Percentiles rank a stretch among this genome's conserved stretches.
Conservation (phyloP, 345 rosid genomes). For the Citrus cavaleriei region DNA sequence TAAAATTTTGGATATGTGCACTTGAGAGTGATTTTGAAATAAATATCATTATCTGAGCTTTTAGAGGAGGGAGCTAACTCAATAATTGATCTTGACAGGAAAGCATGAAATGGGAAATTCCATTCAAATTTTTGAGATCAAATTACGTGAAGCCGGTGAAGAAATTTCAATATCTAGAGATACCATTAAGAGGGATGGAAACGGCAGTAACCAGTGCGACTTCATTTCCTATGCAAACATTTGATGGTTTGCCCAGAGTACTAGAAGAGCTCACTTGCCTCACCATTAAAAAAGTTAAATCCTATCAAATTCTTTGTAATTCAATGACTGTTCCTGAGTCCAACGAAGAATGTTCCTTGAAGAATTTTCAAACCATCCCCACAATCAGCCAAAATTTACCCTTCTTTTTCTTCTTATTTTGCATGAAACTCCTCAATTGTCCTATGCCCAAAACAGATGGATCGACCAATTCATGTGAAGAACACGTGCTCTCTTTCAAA, state of each 20-base stretch:
- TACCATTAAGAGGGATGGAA: conserved; percentile 75
- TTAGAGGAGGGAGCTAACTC: too few relatives aligned
- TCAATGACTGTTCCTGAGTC: conserved; percentile 56
- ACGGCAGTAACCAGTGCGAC: conserved; percentile 43
- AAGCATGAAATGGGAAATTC: conserved; percentile 78
- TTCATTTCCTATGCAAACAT: conserved; percentile 34
- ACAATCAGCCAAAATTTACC: conserved; percentile 46
- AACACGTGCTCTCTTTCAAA: conserved; percentile 26
- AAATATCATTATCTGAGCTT: too few relatives aligned
- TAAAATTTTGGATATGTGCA: too few relatives aligned
- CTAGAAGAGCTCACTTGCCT: conserved; percentile 42
- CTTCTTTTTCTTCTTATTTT: conserved; percentile 73
- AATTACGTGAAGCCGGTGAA: conserved; percentile 36
- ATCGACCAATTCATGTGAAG: background rate
- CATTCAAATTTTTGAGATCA: conserved; percentile 40
- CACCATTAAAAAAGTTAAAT: conserved; percentile 35
- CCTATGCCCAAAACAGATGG: conserved; percentile 29
- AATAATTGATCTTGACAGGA: conserved; percentile 31
- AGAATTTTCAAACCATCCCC: conserved; percentile 44
- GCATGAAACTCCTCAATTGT: conserved; percentile 52
- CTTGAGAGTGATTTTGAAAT: too few relatives aligned
- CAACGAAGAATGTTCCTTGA: conserved; percentile 27
- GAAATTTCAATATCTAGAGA: conserved; percentile 50
- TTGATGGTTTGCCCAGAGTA: conserved; percentile 20
- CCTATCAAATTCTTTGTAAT: conserved; percentile 10